Evolutionary conservation across 441 rosid genomes (phyloP).

Genomic region (Erodium moschatum): DNA sequence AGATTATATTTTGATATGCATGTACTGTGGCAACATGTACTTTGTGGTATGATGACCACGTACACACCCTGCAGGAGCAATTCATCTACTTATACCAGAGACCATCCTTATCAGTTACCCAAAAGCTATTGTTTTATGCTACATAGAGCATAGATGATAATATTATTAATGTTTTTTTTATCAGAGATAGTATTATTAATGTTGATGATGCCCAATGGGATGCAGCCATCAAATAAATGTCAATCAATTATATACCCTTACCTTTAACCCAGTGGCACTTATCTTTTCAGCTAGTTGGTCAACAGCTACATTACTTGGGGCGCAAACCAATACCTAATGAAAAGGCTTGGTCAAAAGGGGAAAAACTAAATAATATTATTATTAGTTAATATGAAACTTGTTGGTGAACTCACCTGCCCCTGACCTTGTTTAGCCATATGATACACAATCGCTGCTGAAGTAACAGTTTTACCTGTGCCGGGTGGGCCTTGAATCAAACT

Average conservation of each 20-base stretch:
- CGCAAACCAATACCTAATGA: conserved; percentile 69
- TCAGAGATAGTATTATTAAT: no score
- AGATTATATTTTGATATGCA: neutral
- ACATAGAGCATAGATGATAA: no score
- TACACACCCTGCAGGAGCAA: neutral
- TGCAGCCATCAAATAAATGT: neutral
- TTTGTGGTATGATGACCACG: no score
- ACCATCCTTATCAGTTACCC: neutral
- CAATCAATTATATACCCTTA: conserved; percentile 21
- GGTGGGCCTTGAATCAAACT: conserved; percentile 99
- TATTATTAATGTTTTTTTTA: no score
- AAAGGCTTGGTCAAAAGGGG: conserved; percentile 12
- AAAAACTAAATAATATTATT: neutral
- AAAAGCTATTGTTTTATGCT: no score
- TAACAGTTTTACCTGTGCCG: conserved; percentile 99
- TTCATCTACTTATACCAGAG: neutral
- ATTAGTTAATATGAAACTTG: conserved; percentile 11
- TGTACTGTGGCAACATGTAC: no score
- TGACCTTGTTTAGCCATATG: conserved; percentile 99
- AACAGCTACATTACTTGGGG: conserved; percentile 98
- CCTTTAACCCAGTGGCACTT: conserved; percentile 97
- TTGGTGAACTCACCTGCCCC: conserved; percentile 58
- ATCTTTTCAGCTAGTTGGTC: conserved; percentile 99
- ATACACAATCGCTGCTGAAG: conserved; percentile 97
- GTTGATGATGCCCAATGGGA: no score